A percentile compares a stretch with the other conserved stretches of the same genome.
Conservation (phyloP, 2,329 filamentous ascomycete genomes). For the Diplodia intermedia region DNA sequence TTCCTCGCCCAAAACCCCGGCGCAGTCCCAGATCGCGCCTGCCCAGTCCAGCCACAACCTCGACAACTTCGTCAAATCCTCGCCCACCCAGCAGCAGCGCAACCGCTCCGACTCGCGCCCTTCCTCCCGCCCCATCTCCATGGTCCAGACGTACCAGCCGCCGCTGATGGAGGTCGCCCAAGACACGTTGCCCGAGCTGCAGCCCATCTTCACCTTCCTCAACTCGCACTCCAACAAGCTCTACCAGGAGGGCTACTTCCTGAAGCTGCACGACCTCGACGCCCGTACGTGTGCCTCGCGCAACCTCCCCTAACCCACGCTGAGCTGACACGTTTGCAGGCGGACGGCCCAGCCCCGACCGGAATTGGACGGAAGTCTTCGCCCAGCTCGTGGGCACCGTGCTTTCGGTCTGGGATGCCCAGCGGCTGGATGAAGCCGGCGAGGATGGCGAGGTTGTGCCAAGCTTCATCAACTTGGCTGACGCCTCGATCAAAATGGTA, state of each 20-base stretch:
- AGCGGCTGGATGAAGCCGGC: slow-evolving; percentile 85
- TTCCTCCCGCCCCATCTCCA: slow-evolving; percentile 77
- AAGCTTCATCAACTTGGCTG: slow-evolving; percentile 94
- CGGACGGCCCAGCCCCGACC: slow-evolving; percentile 82
- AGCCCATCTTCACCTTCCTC: slow-evolving; percentile 90
- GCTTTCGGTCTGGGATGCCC: slow-evolving; percentile 92
- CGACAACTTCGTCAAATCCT: slow-evolving; percentile 40
- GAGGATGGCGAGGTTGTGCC: slow-evolving; percentile 85
- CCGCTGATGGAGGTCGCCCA: slow-evolving; percentile 83
- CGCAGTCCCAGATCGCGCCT: slow-evolving; percentile 33
- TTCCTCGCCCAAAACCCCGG: slow-evolving; percentile 35
- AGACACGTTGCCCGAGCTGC: slow-evolving; percentile 89
- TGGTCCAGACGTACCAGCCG: slow-evolving; percentile 84
- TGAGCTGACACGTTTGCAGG: slow-evolving; percentile 61
- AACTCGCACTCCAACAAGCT: slow-evolving; percentile 96
- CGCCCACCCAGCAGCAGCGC: slow-evolving; percentile 48
- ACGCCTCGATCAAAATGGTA: slow-evolving; percentile 99
- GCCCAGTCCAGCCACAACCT: slow-evolving; percentile 44
- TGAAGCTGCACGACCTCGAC: slow-evolving; percentile 96
- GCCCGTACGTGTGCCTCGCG: slow-evolving; percentile 67
- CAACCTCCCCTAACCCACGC: slow-evolving; percentile 23
- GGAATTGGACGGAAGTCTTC: slow-evolving; percentile 96
- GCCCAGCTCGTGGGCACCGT: slow-evolving; percentile 95
- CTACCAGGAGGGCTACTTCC: slow-evolving; percentile 96
- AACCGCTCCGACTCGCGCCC: slow-evolving; percentile 57